phyloP scores from a whole-genome alignment of 768 basidiomycete species.

The Pulveroboletus sp. region DNA sequence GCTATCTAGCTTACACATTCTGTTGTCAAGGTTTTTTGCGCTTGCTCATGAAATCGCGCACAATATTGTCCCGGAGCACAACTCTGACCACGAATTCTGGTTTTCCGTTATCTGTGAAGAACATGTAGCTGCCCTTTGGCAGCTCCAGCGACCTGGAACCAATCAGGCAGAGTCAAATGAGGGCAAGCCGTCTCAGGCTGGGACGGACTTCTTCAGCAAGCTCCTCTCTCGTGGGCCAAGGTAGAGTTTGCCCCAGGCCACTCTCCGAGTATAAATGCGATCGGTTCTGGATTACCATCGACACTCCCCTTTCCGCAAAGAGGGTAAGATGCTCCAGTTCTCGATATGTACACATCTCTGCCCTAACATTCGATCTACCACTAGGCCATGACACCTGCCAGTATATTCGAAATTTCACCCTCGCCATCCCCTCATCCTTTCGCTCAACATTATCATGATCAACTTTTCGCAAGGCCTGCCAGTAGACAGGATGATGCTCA shows the following conservation, averaged over 20 bases:
- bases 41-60: constrained; percentile 90
- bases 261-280: not conserved
- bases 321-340: not conserved
- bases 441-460: too few relatives aligned
- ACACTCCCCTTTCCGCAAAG: not conserved
- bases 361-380: not conserved
- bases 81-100: constrained; percentile 89
- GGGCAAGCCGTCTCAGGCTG: too few relatives aligned
- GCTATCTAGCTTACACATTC: too few relatives aligned
- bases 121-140: constrained; percentile 40
- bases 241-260: too few relatives aligned
- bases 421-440: not conserved
- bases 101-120: constrained; percentile 83
- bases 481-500: too few relatives aligned
- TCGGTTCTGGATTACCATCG: not conserved
- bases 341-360: too few relatives aligned
- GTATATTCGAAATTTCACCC: not conserved
- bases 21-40: constrained; percentile 73
- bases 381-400: not conserved
- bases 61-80: constrained; percentile 80
- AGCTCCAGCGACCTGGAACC: too few relatives aligned
- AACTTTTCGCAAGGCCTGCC: too few relatives aligned
- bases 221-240: too few relatives aligned
- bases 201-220: too few relatives aligned
- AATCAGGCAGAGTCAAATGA: too few relatives aligned